phyloP scores from a whole-genome alignment of 1,284 basidiomycete species.

The Mycena sp. region DNA sequence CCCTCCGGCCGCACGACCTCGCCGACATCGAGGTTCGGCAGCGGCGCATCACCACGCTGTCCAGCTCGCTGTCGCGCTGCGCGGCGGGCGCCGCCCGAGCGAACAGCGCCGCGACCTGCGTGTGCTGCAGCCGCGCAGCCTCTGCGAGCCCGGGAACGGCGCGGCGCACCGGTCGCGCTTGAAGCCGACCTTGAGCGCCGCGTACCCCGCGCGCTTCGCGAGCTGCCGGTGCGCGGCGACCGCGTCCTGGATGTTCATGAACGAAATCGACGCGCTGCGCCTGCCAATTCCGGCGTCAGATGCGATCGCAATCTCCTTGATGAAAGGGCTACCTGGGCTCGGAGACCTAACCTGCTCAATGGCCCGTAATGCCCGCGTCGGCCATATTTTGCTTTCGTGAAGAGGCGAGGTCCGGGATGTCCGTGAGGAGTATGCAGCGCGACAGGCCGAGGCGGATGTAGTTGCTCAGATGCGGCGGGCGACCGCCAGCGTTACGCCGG shows the following conservation, averaged over 20 bases:
- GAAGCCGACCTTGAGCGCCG: neutral
- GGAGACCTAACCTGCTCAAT: too few relatives aligned
- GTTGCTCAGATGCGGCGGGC: neutral
- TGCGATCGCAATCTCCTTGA: neutral
- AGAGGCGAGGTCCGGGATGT: too few relatives aligned
- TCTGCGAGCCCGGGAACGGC: neutral
- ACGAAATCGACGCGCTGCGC: neutral
- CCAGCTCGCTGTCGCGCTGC: neutral
- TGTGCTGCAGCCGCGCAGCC: neutral
- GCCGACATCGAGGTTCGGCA: too few relatives aligned
- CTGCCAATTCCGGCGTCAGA: neutral
- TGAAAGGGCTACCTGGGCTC: neutral
- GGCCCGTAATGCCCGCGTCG: too few relatives aligned
- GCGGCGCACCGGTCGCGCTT: slow-evolving; percentile 6
- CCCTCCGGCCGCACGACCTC: too few relatives aligned
- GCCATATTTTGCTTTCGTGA: too few relatives aligned
- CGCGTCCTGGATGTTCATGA: neutral
- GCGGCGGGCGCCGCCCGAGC: too few relatives aligned
- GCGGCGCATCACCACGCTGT: too few relatives aligned
- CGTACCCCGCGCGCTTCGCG: neutral
- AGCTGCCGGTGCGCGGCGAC: neutral
- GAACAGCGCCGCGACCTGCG: neutral
- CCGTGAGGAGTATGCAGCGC: too few relatives aligned
- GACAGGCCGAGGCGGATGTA: neutral
- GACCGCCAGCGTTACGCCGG: slow-evolving; percentile 5